Evolutionary conservation across 805 yeast species (phyloP), one percentile per base, ranked within the genome.

Genomic region (Allodekkera sacchari): DNA sequence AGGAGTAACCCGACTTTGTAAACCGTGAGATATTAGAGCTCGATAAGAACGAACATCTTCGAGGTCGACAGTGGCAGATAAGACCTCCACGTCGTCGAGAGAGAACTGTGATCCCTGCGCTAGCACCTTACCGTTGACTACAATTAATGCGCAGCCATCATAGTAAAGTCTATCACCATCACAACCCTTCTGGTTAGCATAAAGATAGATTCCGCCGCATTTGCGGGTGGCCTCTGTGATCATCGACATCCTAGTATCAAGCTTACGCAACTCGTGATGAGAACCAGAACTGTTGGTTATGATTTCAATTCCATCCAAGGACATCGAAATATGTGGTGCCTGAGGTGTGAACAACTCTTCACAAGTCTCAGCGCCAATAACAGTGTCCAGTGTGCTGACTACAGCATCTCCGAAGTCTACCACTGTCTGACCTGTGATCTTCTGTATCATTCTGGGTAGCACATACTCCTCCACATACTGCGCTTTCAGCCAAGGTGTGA

Each of bases 141-240:
- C 85, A 52, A 94, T 92, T 48, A 85, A 63, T 0, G 98, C 96
- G 63, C 96, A 84, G 1, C 99, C 99, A 55, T 92, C 99, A 52
- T 92, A 92, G 57, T 92, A 92, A 27, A 92, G 61, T 36, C 99
- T 68, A 52, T 94, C 99, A 45, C 99, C 99, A 54, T 92, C 99
- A 55, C 99, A 92, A 3, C 99, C 99, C 43, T 82, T 77, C 59
- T 94, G 99, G 58, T 92, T 92, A 12, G 97, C 73, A 48, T 92
- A 92, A 30, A 92, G 62, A 47, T 92, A 92, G 18, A 92, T 74
- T 22, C 99, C 99, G 32, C 99, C 99, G 52, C 96, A 88, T 57
- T 92, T 87, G 33, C 84, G 72, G 3, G 97, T 88, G 2, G 98
- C 97, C 51, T 84, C 95, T 11, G 77, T 72, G 44, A 92, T 92